Conservation (phyloP, 495 filamentous ascomycete species). For the Bacidia rubella region DNA sequence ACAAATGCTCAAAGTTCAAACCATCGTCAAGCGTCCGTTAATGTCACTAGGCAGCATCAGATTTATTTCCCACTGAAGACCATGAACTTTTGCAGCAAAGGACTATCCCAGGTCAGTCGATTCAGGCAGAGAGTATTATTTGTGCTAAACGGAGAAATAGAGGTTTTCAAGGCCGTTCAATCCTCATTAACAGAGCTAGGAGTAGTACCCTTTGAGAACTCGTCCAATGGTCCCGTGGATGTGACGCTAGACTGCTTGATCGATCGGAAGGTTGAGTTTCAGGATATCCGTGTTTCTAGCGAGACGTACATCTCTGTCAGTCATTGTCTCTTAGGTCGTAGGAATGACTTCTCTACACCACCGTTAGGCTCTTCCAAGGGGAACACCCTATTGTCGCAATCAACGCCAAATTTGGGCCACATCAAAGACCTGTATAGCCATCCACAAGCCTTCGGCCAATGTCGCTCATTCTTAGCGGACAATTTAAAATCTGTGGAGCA, state of each 20-base stretch:
- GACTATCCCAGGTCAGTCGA: constrained; percentile 44
- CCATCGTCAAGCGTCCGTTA: background rate
- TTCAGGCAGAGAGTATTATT: background rate
- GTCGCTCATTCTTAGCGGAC: constrained; percentile 53
- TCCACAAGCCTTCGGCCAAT: constrained; percentile 90
- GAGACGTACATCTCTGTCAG: constrained; percentile 77
- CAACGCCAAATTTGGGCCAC: constrained; percentile 30
- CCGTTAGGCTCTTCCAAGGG: constrained; percentile 9
- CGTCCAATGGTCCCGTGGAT: constrained; percentile 80
- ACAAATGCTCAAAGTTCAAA: background rate
- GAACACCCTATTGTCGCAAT: constrained; percentile 20
- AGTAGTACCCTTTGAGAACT: constrained; percentile 93
- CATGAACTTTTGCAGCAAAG: constrained; percentile 43
- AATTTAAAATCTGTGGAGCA: constrained; percentile 58
- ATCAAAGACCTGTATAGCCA: constrained; percentile 66
- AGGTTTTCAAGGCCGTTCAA: constrained; percentile 72
- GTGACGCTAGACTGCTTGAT: constrained; percentile 79
- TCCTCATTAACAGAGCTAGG: constrained; percentile 46
- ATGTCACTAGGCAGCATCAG: constrained; percentile 46
- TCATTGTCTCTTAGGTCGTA: constrained; percentile 61
- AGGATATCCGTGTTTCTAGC: constrained; percentile 55
- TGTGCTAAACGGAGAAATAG: constrained; percentile 26
- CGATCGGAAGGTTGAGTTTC: constrained; percentile 46
- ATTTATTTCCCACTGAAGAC: constrained; percentile 41
- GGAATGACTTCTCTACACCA: constrained; percentile 21